Conservation (phyloP, 768 basidiomycete species). For the Boletus subcaerulescens region DNA sequence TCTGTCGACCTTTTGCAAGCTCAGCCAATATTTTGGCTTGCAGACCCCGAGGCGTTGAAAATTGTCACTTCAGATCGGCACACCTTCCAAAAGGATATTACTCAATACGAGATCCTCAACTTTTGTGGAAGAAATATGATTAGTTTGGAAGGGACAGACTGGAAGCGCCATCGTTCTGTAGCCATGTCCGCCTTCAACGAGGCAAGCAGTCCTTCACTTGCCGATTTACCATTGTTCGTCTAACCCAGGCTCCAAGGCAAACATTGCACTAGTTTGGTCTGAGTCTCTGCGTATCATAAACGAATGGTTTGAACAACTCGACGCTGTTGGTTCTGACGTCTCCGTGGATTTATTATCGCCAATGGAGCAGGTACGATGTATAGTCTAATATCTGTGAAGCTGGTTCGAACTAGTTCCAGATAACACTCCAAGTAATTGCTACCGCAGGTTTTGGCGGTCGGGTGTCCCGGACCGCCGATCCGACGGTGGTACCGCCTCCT, state of each 20-base stretch:
- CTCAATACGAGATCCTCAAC: slow-evolving; percentile 40
- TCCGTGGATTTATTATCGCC: slow-evolving; percentile 12
- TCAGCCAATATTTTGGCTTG: slow-evolving; percentile 38
- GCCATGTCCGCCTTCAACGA: slow-evolving; percentile 52
- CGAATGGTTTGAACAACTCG: slow-evolving; percentile 43
- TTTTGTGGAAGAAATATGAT: slow-evolving; percentile 48
- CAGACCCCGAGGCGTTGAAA: slow-evolving; percentile 44
- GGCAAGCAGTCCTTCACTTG: slow-evolving; percentile 20
- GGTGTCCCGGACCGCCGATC: slow-evolving; percentile 33
- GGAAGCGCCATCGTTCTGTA: slow-evolving; percentile 45
- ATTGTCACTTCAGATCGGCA: slow-evolving; percentile 30
- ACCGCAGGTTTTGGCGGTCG: slow-evolving; percentile 43
- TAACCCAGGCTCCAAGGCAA: slow-evolving; percentile 30
- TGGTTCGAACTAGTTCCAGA: slow-evolving; percentile 12
- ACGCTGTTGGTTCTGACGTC: slow-evolving; percentile 19
- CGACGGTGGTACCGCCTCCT: slow-evolving; percentile 18
- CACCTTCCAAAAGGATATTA: slow-evolving; percentile 40
- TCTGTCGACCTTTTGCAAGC: slow-evolving; percentile 34
- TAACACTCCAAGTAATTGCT: slow-evolving; percentile 38
- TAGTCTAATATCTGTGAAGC: neutral
- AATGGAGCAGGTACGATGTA: slow-evolving; percentile 14
- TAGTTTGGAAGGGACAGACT: slow-evolving; percentile 41
- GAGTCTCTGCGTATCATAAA: slow-evolving; percentile 39
- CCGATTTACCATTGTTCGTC: neutral
- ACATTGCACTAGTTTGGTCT: slow-evolving; percentile 48